Percentiles rank a stretch among this genome's conserved stretches.
phyloP scores from a whole-genome alignment of 1,139 yeast genomes.

The Kazachstania sp. region DNA sequence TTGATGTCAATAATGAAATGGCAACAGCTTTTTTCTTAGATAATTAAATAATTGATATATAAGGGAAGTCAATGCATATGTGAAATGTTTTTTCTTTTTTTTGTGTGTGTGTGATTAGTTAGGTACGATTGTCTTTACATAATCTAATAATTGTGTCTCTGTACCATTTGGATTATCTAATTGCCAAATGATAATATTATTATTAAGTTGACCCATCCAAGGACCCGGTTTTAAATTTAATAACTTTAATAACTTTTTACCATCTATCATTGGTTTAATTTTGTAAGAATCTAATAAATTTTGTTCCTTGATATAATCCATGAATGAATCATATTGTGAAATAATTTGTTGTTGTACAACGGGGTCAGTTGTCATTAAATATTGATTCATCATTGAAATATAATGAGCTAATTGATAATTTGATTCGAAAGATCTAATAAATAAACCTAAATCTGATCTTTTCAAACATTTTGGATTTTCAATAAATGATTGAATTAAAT shows the following conservation, averaged over 20 bases:
- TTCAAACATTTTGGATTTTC: conserved; percentile 13
- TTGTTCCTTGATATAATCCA: conserved; percentile 23
- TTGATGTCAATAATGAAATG: neutral
- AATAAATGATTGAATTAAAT: conserved; percentile 19
- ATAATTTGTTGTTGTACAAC: conserved; percentile 3
- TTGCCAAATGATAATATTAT: conserved; percentile 60
- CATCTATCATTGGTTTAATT: conserved; percentile 55
- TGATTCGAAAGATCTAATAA: conserved; percentile 47
- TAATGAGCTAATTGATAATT: conserved; percentile 42
- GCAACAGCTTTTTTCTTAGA: neutral
- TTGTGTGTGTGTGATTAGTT: conserved; percentile 7
- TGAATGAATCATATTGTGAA: conserved; percentile 34
- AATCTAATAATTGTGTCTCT: conserved; percentile 46
- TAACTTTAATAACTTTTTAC: conserved; percentile 50
- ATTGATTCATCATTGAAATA: conserved; percentile 17
- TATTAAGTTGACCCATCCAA: conserved; percentile 59
- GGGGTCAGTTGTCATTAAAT: conserved; percentile 9
- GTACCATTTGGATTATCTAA: conserved; percentile 54
- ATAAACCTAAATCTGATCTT: conserved; percentile 56
- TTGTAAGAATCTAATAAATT: conserved; percentile 38
- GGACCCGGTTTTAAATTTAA: conserved; percentile 68
- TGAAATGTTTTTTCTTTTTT: neutral
- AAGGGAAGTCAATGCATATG: neutral
- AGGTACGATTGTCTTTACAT: conserved; percentile 31
- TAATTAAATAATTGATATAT: neutral